Evolutionary conservation across 2,329 filamentous ascomycete genomes (phyloP), one percentile per base, ranked within the genome.

Genomic region (Graphium sp.): DNA sequence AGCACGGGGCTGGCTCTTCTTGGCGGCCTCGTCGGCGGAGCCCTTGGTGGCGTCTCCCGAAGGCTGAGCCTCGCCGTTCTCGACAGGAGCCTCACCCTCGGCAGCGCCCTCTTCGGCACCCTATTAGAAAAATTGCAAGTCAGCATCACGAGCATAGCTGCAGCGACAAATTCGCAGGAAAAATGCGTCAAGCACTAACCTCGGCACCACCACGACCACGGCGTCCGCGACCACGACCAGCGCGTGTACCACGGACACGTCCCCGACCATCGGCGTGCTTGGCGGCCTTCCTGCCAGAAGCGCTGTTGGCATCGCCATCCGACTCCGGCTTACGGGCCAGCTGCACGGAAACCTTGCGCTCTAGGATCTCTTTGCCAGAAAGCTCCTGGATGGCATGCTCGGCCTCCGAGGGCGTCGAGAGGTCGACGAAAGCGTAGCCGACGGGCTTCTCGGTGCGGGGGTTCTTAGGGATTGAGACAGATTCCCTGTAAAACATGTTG

Each of bases 331-430:
- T 95, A 63, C 87, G 87, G 48, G 89, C 89, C 48, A 94, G 78
- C 66, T 98, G 89, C 42, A 98, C 89, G 25, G 85, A 95, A 50
- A 95, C 89, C 77, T 95, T 95, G 58, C 89, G 87, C 59, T 94
- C 84, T 34, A 95, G 74, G 47, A 98, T 89, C 62, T 91, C 84
- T 67, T 94, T 85, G 57, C 87, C 87, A 47, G 89, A 94, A 41
- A 98, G 79, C 61, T 93, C 83, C 45, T 72, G 66, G 46, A 98
- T 95, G 49, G 89, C 89, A 55, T 84, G 82, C 61, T 94, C 82
- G 39, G 89, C 89, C 66, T 95, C 89, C 41, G 73, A 74, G 35
- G 89, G 82, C 39, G 87, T 94, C 37, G 83, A 91, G 41, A 98
- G 79, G 52, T 95, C 89, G 55, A 98, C 89, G 54, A 98, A 98